Conservation (phyloP, 2,329 filamentous ascomycete species). For the Phialophora tarda region DNA sequence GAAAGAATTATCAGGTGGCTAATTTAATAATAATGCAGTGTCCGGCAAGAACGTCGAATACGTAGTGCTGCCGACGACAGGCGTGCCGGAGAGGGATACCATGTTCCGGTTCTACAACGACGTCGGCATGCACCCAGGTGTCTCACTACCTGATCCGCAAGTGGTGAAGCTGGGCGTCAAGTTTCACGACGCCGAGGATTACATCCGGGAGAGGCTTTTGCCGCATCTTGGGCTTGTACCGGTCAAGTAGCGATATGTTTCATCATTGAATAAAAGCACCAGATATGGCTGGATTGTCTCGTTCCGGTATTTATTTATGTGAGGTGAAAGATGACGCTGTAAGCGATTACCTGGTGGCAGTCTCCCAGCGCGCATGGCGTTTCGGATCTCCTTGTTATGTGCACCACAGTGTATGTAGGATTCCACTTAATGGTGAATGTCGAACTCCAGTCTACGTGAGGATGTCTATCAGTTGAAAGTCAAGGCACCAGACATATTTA, state of each 20-base stretch:
- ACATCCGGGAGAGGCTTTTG: conserved; percentile 18
- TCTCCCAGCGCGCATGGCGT: too few species aligned
- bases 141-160: conserved; percentile 31
- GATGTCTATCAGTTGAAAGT: too few species aligned
- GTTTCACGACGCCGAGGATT: conserved; percentile 15
- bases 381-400: too few species aligned
- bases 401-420: too few species aligned
- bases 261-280: not conserved
- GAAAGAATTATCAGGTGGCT: not conserved
- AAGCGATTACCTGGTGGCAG: too few species aligned
- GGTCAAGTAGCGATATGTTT: not conserved
- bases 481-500: too few species aligned
- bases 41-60: conserved; percentile 35
- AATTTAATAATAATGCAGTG: conserved; percentile 13
- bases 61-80: conserved; percentile 29
- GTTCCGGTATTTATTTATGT: not conserved
- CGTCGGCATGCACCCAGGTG: conserved; percentile 33
- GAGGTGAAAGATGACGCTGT: too few species aligned
- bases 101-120: conserved; percentile 38
- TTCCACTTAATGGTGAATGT: too few species aligned
- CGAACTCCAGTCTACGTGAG: too few species aligned
- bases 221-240: conserved; percentile 40
- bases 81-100: conserved; percentile 36
- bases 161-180: conserved; percentile 35
- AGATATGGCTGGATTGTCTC: not conserved